Conservation (phyloP, 2,329 filamentous ascomycete species). For the Microdochium nivale region DNA sequence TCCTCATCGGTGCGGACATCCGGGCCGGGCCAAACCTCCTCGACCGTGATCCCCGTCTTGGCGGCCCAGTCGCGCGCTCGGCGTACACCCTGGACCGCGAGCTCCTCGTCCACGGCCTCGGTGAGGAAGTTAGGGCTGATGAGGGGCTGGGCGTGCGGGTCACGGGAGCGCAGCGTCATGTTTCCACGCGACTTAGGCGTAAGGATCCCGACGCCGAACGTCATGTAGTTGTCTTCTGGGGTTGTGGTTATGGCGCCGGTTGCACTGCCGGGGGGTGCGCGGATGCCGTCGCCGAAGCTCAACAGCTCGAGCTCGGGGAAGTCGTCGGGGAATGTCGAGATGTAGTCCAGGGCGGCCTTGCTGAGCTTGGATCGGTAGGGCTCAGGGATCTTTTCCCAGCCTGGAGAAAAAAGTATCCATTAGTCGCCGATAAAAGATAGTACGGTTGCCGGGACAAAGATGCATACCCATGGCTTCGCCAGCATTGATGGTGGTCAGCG, state of each 20-base stretch:
- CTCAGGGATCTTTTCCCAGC: constrained; percentile 42
- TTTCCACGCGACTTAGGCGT: constrained; percentile 29
- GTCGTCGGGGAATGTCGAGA: constrained; percentile 39
- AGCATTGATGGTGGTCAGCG: background rate
- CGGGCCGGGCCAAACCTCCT: constrained; percentile 7
- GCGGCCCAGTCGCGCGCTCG: constrained; percentile 23
- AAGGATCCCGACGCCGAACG: constrained; percentile 18
- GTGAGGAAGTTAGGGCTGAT: constrained; percentile 31
- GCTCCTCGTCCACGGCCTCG: constrained; percentile 26
- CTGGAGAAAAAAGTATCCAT: constrained; percentile 57
- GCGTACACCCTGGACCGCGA: constrained; percentile 28
- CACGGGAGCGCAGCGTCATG: constrained; percentile 22
- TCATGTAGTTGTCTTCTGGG: background rate
- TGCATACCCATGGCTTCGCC: background rate
- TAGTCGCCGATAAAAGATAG: constrained; percentile 37
- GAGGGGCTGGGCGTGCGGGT: constrained; percentile 23
- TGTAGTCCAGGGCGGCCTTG: constrained; percentile 34
- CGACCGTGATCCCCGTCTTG: background rate
- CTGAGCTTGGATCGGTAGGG: constrained; percentile 49
- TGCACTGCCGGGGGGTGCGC: constrained; percentile 5
- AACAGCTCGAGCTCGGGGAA: constrained; percentile 8
- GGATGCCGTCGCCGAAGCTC: constrained; percentile 5
- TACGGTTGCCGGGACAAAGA: constrained; percentile 48
- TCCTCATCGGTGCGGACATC: constrained; percentile 4
- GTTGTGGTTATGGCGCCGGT: constrained; percentile 11